Conservation (phyloP, 2,329 filamentous ascomycete species). For the Fusarium nematophilum region DNA sequence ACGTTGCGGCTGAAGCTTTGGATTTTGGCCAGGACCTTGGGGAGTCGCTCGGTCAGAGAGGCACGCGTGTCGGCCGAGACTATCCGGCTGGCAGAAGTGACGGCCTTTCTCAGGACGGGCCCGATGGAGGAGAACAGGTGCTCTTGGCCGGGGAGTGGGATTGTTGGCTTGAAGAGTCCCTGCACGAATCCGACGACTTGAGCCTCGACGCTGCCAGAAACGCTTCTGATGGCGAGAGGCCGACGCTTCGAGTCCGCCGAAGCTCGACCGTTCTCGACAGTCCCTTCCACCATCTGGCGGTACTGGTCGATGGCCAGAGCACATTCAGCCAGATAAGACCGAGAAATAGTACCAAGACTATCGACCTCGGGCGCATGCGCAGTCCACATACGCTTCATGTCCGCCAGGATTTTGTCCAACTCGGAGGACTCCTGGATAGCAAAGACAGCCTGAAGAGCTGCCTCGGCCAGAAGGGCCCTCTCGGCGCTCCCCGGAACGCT, state of each 20-base stretch:
- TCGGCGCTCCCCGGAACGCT: background rate
- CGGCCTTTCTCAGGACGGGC: conserved; percentile 9
- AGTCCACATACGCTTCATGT: conserved; percentile 28
- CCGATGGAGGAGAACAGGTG: conserved; percentile 26
- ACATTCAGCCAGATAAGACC: conserved; percentile 18
- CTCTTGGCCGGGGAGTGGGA: conserved; percentile 19
- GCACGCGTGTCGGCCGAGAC: conserved; percentile 6
- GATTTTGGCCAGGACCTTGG: conserved; percentile 13
- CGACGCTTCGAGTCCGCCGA: background rate
- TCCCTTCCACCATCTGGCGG: background rate
- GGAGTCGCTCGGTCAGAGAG: background rate
- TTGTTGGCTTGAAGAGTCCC: conserved; percentile 27
- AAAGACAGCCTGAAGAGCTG: conserved; percentile 21
- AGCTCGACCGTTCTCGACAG: background rate
- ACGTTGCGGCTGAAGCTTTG: background rate
- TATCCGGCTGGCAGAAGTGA: conserved; percentile 9
- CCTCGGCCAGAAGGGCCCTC: conserved; percentile 22
- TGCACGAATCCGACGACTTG: conserved; percentile 16
- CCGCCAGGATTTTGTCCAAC: conserved; percentile 26
- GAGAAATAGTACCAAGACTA: conserved; percentile 6
- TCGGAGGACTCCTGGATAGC: conserved; percentile 28
- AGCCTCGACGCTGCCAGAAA: background rate
- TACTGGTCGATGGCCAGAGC: conserved; percentile 9
- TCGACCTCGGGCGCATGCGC: conserved; percentile 19
- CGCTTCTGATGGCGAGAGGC: conserved; percentile 5